These are phyloP conservation scores for Colletotrichum sp. DNA, from an alignment of 2,329 filamentous ascomycete species.

Conservation along the genomic window DNA sequence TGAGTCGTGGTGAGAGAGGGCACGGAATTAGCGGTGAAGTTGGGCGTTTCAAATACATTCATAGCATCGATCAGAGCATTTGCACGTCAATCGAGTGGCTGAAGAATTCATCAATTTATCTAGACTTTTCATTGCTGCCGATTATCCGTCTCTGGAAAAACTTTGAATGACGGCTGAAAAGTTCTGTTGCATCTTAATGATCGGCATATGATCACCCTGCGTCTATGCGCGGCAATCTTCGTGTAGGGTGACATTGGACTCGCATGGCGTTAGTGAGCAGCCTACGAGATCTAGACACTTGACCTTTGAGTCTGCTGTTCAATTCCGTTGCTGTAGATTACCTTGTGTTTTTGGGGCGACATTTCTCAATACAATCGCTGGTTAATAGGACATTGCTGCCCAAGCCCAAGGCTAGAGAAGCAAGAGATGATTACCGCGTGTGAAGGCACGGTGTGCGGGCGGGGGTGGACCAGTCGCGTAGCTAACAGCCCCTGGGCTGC, in stretches of 20 bases:
- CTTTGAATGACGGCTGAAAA: background rate
- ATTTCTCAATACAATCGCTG: no score
- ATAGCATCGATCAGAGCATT: background rate
- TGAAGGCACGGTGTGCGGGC: no score
- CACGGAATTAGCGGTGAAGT: background rate
- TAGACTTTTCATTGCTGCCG: background rate
- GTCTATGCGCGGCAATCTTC: background rate
- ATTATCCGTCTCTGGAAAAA: background rate
- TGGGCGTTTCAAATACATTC: background rate
- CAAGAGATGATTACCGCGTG: no score
- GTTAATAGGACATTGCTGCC: no score
- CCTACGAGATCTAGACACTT: background rate
- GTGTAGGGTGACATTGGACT: background rate
- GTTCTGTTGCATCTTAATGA: background rate
- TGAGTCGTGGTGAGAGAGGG: background rate
- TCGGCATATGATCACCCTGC: background rate
- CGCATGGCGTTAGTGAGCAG: background rate
- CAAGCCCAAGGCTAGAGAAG: no score
- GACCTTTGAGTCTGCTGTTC: background rate
- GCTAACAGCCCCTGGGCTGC: no score
- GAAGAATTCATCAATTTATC: background rate
- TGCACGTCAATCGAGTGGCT: background rate
- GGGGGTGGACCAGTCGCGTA: no score
- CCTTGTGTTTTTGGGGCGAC: no score
- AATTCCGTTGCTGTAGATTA: no score